Evolutionary conservation across 129 eudicot genomes (phyloP).

Genomic region (Silybum marianum): DNA sequence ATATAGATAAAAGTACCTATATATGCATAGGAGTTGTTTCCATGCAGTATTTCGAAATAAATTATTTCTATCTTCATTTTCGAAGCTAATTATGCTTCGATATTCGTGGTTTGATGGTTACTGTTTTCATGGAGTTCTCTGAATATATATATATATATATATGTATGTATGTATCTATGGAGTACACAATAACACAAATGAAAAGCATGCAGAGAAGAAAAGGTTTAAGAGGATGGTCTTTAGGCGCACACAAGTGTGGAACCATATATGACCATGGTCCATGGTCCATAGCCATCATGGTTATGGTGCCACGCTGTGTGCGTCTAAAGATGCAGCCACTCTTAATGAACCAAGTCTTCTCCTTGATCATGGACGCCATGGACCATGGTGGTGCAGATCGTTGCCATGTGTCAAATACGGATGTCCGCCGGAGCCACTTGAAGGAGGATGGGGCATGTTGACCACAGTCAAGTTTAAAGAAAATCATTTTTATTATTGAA

Average conservation of each 20-base stretch:
- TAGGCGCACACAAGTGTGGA: slow-evolving; percentile 36
- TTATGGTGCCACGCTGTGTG: slow-evolving; percentile 43
- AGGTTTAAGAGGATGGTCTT: slow-evolving; percentile 26
- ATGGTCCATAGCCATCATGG: background rate
- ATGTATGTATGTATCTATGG: background rate
- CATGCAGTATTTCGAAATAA: background rate
- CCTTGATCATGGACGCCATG: background rate
- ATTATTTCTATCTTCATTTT: background rate
- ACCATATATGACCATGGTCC: slow-evolving; percentile 2
- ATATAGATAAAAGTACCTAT: background rate
- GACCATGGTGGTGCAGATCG: background rate
- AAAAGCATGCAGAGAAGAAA: background rate
- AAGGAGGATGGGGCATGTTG: too few species aligned
- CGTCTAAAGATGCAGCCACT: slow-evolving; percentile 33
- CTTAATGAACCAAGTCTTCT: background rate
- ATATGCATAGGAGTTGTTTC: background rate
- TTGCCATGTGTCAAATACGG: background rate
- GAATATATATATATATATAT: background rate
- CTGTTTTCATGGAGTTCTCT: background rate
- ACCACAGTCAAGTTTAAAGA: too few species aligned
- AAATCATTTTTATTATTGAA: too few species aligned
- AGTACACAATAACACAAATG: too few species aligned
- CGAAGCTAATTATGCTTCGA: background rate
- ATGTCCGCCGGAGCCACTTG: background rate
- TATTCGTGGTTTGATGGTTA: background rate